Conservation (phyloP, 345 rosid species). For the Streptanthus diversifolius region DNA sequence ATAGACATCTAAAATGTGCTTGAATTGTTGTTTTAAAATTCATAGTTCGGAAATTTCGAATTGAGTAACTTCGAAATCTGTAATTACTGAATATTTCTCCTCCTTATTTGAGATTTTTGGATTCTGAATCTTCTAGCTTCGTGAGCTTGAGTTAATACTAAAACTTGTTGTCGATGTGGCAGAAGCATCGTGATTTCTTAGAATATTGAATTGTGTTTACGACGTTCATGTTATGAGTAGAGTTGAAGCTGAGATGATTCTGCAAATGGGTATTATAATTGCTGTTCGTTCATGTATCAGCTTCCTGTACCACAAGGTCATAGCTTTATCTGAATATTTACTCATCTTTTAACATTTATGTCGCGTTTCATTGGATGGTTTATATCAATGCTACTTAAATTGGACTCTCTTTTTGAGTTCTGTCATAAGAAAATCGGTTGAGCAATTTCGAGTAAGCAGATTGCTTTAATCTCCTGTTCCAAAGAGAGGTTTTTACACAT, state of each 20-base stretch:
- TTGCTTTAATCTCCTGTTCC: neutral
- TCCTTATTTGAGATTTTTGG: neutral
- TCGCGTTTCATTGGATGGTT: neutral
- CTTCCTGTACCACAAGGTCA: neutral
- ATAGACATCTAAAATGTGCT: slow-evolving; percentile 20
- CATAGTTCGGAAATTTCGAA: slow-evolving; percentile 3
- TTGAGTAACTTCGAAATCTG: slow-evolving; percentile 8
- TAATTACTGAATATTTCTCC: neutral
- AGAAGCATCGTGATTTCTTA: slow-evolving; percentile 2
- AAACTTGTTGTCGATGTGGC: neutral
- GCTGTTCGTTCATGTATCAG: neutral
- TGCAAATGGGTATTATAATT: neutral
- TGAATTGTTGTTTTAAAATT: neutral
- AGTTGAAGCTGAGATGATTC: neutral
- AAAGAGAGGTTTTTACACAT: neutral
- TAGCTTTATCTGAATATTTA: neutral
- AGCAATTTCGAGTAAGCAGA: neutral
- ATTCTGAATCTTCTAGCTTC: slow-evolving; percentile 3
- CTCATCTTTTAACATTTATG: neutral
- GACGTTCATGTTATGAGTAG: neutral
- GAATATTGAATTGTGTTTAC: neutral
- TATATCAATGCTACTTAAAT: neutral
- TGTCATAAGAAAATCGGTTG: neutral
- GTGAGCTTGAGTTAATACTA: neutral
- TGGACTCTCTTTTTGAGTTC: neutral